phyloP scores from a whole-genome alignment of 1,284 basidiomycete genomes.

The Sporisorium reilianum region DNA sequence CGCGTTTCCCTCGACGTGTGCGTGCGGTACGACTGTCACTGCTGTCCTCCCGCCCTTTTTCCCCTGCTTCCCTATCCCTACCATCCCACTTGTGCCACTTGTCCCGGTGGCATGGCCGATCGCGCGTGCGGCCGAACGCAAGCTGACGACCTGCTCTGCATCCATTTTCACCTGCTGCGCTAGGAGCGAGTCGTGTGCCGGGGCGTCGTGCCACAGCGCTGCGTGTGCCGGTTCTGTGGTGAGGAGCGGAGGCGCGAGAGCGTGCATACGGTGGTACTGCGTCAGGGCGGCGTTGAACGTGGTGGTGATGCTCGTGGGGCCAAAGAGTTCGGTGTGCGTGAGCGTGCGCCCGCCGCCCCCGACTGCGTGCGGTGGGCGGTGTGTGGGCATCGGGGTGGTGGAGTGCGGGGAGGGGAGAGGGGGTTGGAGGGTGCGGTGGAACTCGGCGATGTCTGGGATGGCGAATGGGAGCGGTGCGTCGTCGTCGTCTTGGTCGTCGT shows the following conservation, averaged over 20 bases:
- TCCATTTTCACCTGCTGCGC: slow-evolving; percentile 26
- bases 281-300: slow-evolving; percentile 17
- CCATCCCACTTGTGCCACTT: too few species aligned
- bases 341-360: slow-evolving; percentile 34
- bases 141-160: slow-evolving; percentile 18
- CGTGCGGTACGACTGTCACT: slow-evolving; percentile 21
- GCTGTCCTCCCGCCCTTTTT: slow-evolving; percentile 14
- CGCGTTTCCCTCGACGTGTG: slow-evolving; percentile 17
- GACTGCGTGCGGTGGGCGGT: slow-evolving; percentile 25
- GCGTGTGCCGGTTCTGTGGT: neutral
- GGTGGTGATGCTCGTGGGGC: neutral
- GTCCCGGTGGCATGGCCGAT: too few species aligned
- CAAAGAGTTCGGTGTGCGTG: slow-evolving; percentile 28
- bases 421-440: slow-evolving; percentile 6
- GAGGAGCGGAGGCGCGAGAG: neutral
- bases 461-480: slow-evolving; percentile 8
- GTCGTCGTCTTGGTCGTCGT: neutral
- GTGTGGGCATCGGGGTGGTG: neutral
- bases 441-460: slow-evolving; percentile 31
- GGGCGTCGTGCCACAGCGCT: slow-evolving; percentile 37
- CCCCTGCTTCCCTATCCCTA: neutral
- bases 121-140: neutral
- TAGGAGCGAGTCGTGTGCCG: slow-evolving; percentile 14
- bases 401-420: neutral
- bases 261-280: slow-evolving; percentile 25